These are phyloP conservation scores for Arxiozyma slooffiae DNA, from an alignment of 1,139 yeast species.

Conservation along the genomic window DNA sequence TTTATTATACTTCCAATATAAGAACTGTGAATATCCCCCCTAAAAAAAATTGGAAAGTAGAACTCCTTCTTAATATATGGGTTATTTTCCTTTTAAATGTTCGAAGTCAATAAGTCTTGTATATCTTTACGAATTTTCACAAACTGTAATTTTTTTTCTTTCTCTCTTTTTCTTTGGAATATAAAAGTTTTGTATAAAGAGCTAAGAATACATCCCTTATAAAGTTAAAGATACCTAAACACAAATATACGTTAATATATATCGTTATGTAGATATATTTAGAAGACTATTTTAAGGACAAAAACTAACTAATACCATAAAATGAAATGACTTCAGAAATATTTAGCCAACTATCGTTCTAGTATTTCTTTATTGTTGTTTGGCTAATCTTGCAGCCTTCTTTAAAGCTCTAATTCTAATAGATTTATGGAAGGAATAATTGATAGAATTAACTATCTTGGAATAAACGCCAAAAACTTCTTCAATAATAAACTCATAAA, in stretches of 20 bases:
- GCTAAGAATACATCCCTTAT: neutral
- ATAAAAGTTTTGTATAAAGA: neutral
- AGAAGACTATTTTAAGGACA: neutral
- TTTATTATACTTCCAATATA: neutral
- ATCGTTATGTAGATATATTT: neutral
- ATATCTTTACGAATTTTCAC: neutral
- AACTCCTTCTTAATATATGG: neutral
- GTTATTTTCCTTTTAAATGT: too few relatives aligned
- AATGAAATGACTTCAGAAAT: neutral
- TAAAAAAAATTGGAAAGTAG: neutral
- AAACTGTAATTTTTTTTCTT: neutral
- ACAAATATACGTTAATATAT: too few relatives aligned
- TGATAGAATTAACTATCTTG: conserved; percentile 54
- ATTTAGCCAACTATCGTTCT: neutral
- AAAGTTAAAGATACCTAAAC: neutral
- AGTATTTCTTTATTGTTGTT: conserved; percentile 12
- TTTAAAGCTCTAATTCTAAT: conserved; percentile 76
- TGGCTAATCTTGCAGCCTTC: conserved; percentile 50
- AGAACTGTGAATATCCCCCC: neutral
- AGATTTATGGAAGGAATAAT: conserved; percentile 65
- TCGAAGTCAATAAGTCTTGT: neutral
- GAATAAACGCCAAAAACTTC: conserved; percentile 76
- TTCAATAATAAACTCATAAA: conserved; percentile 78
- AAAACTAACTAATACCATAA: too few relatives aligned
- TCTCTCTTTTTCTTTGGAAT: neutral